A percentile compares a stretch with the other conserved stretches of the same genome.
Conservation (phyloP, 768 basidiomycete genomes). For the Pisolithus sp. region DNA sequence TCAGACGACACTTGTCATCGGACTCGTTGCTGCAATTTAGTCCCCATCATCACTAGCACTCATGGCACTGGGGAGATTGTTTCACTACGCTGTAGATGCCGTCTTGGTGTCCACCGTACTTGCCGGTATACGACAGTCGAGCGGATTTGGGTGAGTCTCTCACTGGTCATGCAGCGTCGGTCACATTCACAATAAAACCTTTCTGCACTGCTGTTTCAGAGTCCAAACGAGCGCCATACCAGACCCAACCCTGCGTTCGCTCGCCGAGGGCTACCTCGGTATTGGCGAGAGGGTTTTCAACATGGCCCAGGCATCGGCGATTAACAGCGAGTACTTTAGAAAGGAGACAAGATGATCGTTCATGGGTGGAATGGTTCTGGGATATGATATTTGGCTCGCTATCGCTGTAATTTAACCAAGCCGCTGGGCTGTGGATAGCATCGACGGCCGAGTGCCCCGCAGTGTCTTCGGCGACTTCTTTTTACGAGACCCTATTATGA, state of each 20-base stretch:
- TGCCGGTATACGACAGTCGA: conserved; percentile 86
- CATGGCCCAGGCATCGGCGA: conserved; percentile 75
- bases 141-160: conserved; percentile 77
- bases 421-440: no score
- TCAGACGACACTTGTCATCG: no score
- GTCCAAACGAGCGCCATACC: conserved; percentile 62
- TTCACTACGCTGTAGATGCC: conserved; percentile 81
- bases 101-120: conserved; percentile 82
- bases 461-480: no score
- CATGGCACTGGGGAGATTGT: conserved; percentile 64
- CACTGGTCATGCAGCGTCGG: neutral
- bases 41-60: neutral
- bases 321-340: conserved; percentile 82
- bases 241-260: conserved; percentile 68
- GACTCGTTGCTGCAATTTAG: no score
- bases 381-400: neutral
- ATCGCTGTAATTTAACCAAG: no score
- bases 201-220: conserved; percentile 31
- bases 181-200: neutral
- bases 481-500: no score
- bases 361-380: neutral
- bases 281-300: conserved; percentile 89
- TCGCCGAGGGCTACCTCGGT: conserved; percentile 77
- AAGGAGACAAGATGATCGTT: conserved; percentile 33
- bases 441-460: no score